Evolutionary conservation across 2,329 filamentous ascomycete species (phyloP), one percentile per base, ranked within the genome.

Genomic region (Beauveria pseudobassiana): DNA sequence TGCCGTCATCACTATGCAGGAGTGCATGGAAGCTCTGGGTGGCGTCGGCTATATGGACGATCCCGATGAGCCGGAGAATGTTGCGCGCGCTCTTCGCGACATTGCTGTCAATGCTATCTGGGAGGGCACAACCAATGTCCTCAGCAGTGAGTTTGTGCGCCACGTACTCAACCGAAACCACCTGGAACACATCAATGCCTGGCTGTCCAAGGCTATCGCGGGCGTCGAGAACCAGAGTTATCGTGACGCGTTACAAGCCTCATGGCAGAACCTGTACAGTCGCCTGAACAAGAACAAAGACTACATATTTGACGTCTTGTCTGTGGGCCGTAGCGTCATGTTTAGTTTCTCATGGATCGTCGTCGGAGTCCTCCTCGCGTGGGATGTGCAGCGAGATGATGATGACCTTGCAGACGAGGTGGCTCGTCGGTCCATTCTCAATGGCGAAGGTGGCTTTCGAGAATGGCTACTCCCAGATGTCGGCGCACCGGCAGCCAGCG

Each of bases 41-140:
- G 63, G 63, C 24, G 63, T 64, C 45, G 63, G 63, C 9, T 64
- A 64, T 28, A 61, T 64, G 30, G 63, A 64, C n/a, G 63, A 64
- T 16, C 63, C 63, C 4, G 61, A 64, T 14, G 63, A 64, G 20
- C 63, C 63, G 3, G 63, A 64, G 20, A 64, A 63, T 20, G 7
- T 64, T 5, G 62, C 63, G 6, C 52, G 62, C 3, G 53, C 62
- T 14, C 53, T 64, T 5, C 61, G 63, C 3, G 63, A 64, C 20
- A 56, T 58, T 14, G 48, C 56, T 4, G 63, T 63, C 28, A 64
- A 64, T 20, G 46, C 62, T 26, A 64, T 63, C 34, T 64, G 63
- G 63, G 63, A 64, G 63, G 63, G 63, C 10, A 64, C 63, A 5
- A 64, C 63, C 1, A 64, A 64, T 24, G 63, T 64, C 5, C 63